phyloP scores from a whole-genome alignment of 306 rosid genomes.

The Begonia loranthoides region DNA sequence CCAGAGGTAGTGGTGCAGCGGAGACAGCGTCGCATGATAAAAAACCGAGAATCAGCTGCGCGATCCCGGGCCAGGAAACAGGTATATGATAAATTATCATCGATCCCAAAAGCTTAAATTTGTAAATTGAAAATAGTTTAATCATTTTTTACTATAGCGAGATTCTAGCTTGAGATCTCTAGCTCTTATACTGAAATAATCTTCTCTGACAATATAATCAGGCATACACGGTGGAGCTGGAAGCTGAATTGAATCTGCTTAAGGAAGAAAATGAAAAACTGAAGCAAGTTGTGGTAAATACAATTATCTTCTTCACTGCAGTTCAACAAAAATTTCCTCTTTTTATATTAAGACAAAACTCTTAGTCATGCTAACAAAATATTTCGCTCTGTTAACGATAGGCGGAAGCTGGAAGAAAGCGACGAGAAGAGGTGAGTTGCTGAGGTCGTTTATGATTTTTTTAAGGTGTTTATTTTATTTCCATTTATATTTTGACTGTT shows the following conservation, averaged over 20 bases:
- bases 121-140: no score
- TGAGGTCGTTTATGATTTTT: neutral
- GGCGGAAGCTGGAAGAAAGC: constrained; percentile 43
- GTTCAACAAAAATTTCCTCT: neutral
- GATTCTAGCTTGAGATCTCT: no score
- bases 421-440: constrained; percentile 33
- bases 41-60: constrained; percentile 76
- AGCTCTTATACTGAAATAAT: no score
- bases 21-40: constrained; percentile 72
- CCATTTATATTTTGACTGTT: neutral
- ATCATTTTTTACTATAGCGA: no score
- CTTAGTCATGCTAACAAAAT: neutral
- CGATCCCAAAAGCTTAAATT: neutral
- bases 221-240: constrained; percentile 75
- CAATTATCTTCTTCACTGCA: no score
- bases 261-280: constrained; percentile 41
- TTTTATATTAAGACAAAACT: constrained; percentile 1
- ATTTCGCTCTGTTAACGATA: constrained; percentile 12
- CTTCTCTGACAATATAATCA: constrained; percentile 4
- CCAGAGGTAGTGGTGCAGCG: constrained; percentile 45
- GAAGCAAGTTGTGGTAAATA: constrained; percentile 41
- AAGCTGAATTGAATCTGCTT: constrained; percentile 44
- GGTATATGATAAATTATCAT: constrained; percentile 21
- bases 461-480: neutral
- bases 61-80: constrained; percentile 71